Evolutionary conservation across 345 rosid species (phyloP).

Genomic region (Noccaea bulbosa): DNA sequence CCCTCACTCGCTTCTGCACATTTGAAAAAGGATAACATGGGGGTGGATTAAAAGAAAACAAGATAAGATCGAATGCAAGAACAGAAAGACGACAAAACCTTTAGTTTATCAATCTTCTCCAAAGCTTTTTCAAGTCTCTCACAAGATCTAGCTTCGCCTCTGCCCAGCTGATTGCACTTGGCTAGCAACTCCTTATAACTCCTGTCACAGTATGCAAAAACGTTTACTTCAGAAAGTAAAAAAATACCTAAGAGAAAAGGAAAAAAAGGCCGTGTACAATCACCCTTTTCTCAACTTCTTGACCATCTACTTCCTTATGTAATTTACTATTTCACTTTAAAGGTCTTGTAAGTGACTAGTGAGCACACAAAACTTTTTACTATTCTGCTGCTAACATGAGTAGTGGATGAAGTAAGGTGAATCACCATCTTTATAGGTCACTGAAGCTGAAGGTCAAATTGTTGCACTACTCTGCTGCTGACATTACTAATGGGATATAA

Average conservation of each 20-base stretch:
- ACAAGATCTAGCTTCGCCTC: conserved; percentile 77
- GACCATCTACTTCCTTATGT: neutral
- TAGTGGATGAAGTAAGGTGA: neutral
- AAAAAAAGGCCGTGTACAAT: neutral
- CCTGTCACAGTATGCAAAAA: conserved; percentile 47
- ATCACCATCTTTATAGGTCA: conserved; percentile 1
- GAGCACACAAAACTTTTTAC: neutral
- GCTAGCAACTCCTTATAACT: conserved; percentile 86
- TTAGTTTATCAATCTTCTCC: conserved; percentile 66
- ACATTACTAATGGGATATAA: neutral
- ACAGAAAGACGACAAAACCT: conserved; percentile 47
- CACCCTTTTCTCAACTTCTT: neutral
- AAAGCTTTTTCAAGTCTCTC: conserved; percentile 77
- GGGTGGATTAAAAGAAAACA: conserved; percentile 5
- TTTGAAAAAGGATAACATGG: neutral
- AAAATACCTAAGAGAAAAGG: neutral
- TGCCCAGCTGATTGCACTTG: conserved; percentile 84
- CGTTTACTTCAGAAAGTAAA: neutral
- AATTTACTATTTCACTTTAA: conserved; percentile 6
- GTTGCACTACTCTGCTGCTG: neutral
- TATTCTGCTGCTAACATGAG: neutral
- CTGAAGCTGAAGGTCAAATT: neutral
- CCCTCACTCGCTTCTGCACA: conserved; percentile 66
- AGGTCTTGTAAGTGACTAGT: neutral
- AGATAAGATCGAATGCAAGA: conserved; percentile 1